Percentiles rank a stretch among this genome's conserved stretches.
phyloP scores from a whole-genome alignment of 2,329 filamentous ascomycete species.

The Cladobotryum mycophilum region DNA sequence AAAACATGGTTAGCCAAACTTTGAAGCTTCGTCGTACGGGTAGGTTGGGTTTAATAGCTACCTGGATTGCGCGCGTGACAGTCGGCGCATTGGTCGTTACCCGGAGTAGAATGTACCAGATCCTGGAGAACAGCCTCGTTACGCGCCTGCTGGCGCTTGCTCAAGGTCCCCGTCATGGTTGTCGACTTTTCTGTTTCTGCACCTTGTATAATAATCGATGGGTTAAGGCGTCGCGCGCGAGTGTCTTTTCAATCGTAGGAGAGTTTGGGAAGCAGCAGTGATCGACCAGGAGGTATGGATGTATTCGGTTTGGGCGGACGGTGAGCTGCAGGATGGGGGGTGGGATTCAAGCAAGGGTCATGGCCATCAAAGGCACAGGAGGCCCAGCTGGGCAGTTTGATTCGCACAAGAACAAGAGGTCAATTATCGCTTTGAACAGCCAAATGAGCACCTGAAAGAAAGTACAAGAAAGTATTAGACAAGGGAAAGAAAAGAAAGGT shows the following conservation, averaged over 20 bases:
- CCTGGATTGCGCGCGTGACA: slow-evolving; percentile 88
- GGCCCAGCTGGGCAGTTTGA: background rate
- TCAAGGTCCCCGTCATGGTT: slow-evolving; percentile 66
- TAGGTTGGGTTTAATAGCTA: slow-evolving; percentile 37
- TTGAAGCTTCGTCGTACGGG: slow-evolving; percentile 4
- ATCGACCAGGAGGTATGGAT: background rate
- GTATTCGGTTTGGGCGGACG: slow-evolving; percentile 7
- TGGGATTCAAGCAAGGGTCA: slow-evolving; percentile 11
- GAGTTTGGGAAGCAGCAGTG: background rate
- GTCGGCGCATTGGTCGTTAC: slow-evolving; percentile 92
- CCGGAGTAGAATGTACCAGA: slow-evolving; percentile 72
- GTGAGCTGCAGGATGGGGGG: slow-evolving; percentile 10
- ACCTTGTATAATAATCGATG: slow-evolving; percentile 6
- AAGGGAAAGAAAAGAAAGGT: background rate
- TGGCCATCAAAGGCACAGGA: slow-evolving; percentile 7
- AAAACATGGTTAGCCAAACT: slow-evolving; percentile 21
- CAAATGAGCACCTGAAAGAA: background rate
- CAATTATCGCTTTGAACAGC: background rate
- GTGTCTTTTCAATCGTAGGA: background rate
- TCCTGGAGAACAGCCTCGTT: slow-evolving; percentile 92
- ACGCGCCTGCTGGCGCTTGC: slow-evolving; percentile 95
- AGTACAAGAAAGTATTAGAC: no score
- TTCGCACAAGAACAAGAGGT: no score
- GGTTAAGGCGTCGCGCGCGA: slow-evolving; percentile 2
- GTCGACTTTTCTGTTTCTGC: background rate